Base-by-base conservation (phyloP, 345 rosid species). In the Gynandropsis gynandra region DNA sequence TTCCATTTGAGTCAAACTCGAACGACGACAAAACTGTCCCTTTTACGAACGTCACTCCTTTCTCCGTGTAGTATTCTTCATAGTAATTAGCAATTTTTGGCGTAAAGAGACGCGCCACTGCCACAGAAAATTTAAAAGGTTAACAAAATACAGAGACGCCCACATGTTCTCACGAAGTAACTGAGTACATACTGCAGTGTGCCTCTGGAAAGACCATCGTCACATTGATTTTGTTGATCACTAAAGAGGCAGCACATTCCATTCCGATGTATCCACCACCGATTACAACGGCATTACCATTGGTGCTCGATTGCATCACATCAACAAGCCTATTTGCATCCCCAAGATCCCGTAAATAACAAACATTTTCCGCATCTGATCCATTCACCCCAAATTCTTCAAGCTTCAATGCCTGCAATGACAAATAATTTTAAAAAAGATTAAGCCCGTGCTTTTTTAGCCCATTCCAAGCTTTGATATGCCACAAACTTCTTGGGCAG, bases 261-360 rank as follows among this genome's bases (percentile, higher is more conserved):
- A 92, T 92, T 71, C 96, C 95, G 40, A 92, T 81, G 62, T 92
- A 92, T 64, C 98, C 98, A 62, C 97, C 98, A 9, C 96, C 98
- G 1, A 92, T 92, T 52, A 92, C 89, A 56, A 92, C 84, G 49
- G 96, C 95, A 69, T 85, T 79, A 50, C 92, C 88, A 42, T 77
- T 77, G 39, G 71, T 13, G 63, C 76, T 79, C 54, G 93, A 76
- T 59, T 74, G 66, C 64, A 80, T 80, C 52, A 69, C 83, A 45
- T 74, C 73, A 16, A 78, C 88, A 52, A 92, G 75, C 72, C 88
- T 80, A 68, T 85, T 77, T 61, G 98, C 97, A 60, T 87, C 95
- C 4, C 83, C 76, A 59, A 92, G 27, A 72, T 85, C 82, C 69
- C 96, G 68, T 44, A 92, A 73, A 78, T 85, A 92, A 67, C 98